Percentiles rank a stretch among this genome's conserved stretches.
These are phyloP conservation scores for Globisporangium spinosum DNA, from an alignment of 352 stramenopile species.

Conservation along the genomic window DNA sequence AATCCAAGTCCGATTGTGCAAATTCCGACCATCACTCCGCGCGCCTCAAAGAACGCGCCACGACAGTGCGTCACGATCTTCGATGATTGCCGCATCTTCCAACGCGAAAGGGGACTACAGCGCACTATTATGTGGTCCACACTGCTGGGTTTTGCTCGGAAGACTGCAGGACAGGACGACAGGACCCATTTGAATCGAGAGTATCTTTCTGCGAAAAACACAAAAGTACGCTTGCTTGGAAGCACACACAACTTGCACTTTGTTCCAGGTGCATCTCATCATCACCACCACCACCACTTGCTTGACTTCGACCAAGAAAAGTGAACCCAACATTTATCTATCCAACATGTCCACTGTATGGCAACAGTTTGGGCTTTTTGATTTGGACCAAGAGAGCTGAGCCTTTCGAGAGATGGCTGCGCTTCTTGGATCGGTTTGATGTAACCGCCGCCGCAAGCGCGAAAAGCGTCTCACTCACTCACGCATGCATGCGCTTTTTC, in stretches of 20 bases:
- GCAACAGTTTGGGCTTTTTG: not conserved
- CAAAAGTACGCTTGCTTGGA: not conserved
- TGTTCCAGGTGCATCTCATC: not conserved
- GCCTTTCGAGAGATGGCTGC: not conserved
- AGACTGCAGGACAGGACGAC: not conserved
- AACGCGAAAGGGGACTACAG: not conserved
- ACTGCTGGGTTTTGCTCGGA: not conserved
- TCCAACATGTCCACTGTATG: not conserved
- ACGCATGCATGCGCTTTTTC: not conserved
- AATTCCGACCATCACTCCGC: conserved; percentile 4
- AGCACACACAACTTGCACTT: no score
- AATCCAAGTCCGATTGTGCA: conserved; percentile 2
- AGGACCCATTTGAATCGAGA: not conserved
- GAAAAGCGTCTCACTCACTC: not conserved
- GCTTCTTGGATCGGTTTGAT: not conserved
- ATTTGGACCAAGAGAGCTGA: not conserved
- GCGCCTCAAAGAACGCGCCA: conserved; percentile 2
- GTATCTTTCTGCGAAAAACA: conserved; percentile 12
- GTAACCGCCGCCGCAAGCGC: not conserved
- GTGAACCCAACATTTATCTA: not conserved
- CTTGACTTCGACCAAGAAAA: not conserved
- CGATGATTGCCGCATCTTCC: conserved; percentile 6
- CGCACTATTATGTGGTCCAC: not conserved
- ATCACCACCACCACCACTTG: not conserved
- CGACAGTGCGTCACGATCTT: conserved; percentile 14